Evolutionary conservation across 1,284 basidiomycete species (phyloP), one percentile per base, ranked within the genome.

Genomic region (Trametes pubescens): DNA sequence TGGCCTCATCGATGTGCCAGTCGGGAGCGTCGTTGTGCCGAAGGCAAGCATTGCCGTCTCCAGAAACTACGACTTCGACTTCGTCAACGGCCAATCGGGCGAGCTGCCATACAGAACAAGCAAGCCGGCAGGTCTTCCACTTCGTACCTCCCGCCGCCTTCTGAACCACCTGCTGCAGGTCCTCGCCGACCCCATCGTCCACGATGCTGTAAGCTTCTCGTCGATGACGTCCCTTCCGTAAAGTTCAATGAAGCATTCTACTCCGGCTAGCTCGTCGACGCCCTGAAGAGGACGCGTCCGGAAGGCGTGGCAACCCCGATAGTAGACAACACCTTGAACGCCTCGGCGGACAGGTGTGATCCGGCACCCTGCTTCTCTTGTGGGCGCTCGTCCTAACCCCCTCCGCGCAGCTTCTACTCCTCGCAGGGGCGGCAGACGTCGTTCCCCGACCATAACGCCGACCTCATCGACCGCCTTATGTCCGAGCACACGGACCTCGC

Each of bases 371-470:
- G 46, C 63, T 53, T 64, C 51, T 59, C 66, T 59, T 35, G 14
- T 55, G 47, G 49, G 35, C 35, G 59, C 38, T 34, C 26, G 38
- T 16, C 52, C 53, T 51, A 34, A 60, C 47, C 38, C 54, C 35
- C 51, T 44, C 13, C 46, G 57, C 66, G 22, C 61, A 92, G 91
- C 74, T 94, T 94, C 77, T 94, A 95, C 79, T 91, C 91, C 48
- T 92, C 91, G 14, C 93, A 95, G 78, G 93, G 93, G 44, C 82
- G 93, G 61, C 86, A 87, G 67, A 93, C 92, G 1, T 88, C 90
- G 0, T 95, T 95, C 74, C 84, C 86, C 37, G 93, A 95, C 76
- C 81, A 86, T 71, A 95, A 95, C 72, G 79, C 81, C 18, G 78
- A 81, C 67, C 82, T 95, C 59, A 86, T 94, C 57, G 81, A 86